A percentile compares a stretch with the other conserved stretches of the same genome.
Conservation (phyloP, 768 basidiomycete species). For the Agrocybe chaxingu region DNA sequence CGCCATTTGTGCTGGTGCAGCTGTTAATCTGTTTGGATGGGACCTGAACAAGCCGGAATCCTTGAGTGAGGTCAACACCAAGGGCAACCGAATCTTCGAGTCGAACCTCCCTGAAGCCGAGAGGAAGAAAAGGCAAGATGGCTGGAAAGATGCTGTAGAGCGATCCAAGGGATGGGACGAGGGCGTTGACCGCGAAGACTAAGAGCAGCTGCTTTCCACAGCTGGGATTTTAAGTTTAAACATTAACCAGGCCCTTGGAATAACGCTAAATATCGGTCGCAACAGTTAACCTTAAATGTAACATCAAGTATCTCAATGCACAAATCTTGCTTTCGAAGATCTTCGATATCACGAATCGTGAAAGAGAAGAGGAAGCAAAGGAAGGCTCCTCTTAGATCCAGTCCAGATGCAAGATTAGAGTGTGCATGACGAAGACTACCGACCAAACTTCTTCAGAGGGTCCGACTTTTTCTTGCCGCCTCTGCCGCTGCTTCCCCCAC, state of each 20-base stretch:
- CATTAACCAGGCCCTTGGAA: not conserved
- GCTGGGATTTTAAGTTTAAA: not conserved
- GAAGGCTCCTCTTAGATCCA: not conserved
- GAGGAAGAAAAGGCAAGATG: slow-evolving; percentile 64
- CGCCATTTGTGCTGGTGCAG: slow-evolving; percentile 88
- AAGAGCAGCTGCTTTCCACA: not conserved
- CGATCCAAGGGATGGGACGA: slow-evolving; percentile 82
- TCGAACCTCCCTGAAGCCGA: slow-evolving; percentile 51
- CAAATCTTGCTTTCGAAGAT: too few species aligned
- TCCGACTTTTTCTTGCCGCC: slow-evolving; percentile 74
- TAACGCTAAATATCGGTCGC: too few species aligned
- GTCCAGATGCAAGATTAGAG: not conserved
- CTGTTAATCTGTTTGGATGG: slow-evolving; percentile 90
- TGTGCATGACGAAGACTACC: slow-evolving; percentile 16
- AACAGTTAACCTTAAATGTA: too few species aligned
- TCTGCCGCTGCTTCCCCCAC: slow-evolving; percentile 45
- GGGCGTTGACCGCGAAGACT: slow-evolving; percentile 27
- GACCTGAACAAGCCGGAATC: slow-evolving; percentile 82
- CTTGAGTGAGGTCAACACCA: slow-evolving; percentile 81
- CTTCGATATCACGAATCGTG: too few species aligned
- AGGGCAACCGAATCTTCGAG: slow-evolving; percentile 68
- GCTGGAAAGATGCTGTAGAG: slow-evolving; percentile 90
- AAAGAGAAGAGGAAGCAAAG: too few species aligned
- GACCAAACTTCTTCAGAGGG: slow-evolving; percentile 75
- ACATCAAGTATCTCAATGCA: too few species aligned